phyloP scores from a whole-genome alignment of 2,329 filamentous ascomycete species.

The Boeremia lycopersici region DNA sequence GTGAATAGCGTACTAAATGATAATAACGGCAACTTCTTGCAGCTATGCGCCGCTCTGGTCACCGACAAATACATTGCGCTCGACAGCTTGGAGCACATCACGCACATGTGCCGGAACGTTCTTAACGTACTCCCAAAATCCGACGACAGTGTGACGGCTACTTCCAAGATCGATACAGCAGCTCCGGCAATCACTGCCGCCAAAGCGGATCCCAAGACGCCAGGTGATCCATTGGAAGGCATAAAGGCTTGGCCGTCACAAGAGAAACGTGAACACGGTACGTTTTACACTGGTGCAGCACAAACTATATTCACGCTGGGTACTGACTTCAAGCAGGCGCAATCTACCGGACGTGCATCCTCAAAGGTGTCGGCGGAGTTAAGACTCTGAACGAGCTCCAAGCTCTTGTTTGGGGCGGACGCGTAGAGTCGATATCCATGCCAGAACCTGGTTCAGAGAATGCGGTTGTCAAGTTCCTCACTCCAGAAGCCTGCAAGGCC shows the following conservation, averaged over 20 bases:
- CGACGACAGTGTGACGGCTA: not conserved
- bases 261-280: slow-evolving; percentile 39
- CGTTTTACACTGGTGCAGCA: slow-evolving; percentile 1
- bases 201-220: not conserved
- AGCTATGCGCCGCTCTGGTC: slow-evolving; percentile 28
- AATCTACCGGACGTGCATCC: slow-evolving; percentile 31
- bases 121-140: slow-evolving; percentile 23
- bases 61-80: slow-evolving; percentile 25
- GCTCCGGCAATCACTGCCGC: not conserved
- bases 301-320: no score
- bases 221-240: slow-evolving; percentile 14
- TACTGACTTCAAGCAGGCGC: slow-evolving; percentile 26
- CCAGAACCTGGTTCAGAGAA: slow-evolving; percentile 28
- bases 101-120: slow-evolving; percentile 31
- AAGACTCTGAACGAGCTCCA: slow-evolving; percentile 39
- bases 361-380: slow-evolving; percentile 32
- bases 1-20: slow-evolving; percentile 24
- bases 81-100: slow-evolving; percentile 29
- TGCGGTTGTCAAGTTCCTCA: slow-evolving; percentile 44
- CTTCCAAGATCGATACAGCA: not conserved
- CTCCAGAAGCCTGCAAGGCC: slow-evolving; percentile 37
- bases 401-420: slow-evolving; percentile 47
- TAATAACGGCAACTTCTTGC: slow-evolving; percentile 30
- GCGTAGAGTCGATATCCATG: slow-evolving; percentile 39
- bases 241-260: slow-evolving; percentile 35